Conservation (phyloP, 208 protist species). For the Trypanosoma cruzi region DNA sequence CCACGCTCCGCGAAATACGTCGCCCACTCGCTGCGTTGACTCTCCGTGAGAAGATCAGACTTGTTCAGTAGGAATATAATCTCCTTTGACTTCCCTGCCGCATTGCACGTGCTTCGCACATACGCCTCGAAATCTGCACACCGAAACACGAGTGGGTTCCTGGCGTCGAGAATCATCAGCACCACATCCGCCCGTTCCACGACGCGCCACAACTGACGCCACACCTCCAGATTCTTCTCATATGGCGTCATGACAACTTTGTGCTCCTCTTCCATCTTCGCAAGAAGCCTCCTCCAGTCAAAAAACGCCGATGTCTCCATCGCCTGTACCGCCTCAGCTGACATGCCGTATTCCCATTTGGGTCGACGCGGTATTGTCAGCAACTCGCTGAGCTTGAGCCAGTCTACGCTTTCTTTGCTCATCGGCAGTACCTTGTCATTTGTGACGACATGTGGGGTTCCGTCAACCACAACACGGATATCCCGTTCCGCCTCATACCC, state of each 20-base stretch:
- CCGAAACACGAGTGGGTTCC: slow-evolving; percentile 98
- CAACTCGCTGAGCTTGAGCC: slow-evolving; percentile 70
- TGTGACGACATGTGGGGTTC: slow-evolving; percentile 76
- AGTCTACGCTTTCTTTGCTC: slow-evolving; percentile 44
- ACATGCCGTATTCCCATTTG: slow-evolving; percentile 78
- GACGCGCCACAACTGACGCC: slow-evolving; percentile 99
- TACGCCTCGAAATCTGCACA: slow-evolving; percentile 85
- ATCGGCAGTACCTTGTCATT: slow-evolving; percentile 66
- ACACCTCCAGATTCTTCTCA: slow-evolving; percentile 99
- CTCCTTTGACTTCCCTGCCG: slow-evolving; percentile 62
- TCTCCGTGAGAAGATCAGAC: slow-evolving; percentile 96
- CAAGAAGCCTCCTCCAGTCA: slow-evolving; percentile 89
- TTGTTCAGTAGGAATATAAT: slow-evolving; percentile 98
- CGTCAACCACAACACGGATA: slow-evolving; percentile 78
- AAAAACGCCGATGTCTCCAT: slow-evolving; percentile 86
- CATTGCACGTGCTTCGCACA: slow-evolving; percentile 84
- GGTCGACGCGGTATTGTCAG: slow-evolving; percentile 89
- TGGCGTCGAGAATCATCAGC: slow-evolving; percentile 95
- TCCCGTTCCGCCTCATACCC: slow-evolving; percentile 86
- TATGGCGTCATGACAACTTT: slow-evolving; percentile 97
- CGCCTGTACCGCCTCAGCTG: slow-evolving; percentile 60
- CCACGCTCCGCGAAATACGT: slow-evolving; percentile 87
- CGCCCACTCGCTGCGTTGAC: slow-evolving; percentile 94
- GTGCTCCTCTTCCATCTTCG: slow-evolving; percentile 94
- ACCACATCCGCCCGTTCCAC: slow-evolving; percentile 96